Base-by-base conservation (phyloP, 2,329 filamentous ascomycete species). In the Endoconidiophora polonica region DNA sequence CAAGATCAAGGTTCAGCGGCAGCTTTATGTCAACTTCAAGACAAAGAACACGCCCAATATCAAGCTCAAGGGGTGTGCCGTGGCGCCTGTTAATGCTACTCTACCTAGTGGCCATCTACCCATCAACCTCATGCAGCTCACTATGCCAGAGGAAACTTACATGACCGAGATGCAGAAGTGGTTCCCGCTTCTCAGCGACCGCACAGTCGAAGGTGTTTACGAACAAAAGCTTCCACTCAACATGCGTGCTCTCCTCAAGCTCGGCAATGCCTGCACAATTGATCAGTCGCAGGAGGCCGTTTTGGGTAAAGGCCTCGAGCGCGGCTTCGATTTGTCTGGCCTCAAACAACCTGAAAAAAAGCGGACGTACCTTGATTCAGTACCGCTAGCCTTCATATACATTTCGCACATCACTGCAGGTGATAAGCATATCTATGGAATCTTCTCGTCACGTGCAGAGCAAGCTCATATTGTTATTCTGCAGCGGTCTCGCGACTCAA, bases 31-130 rank as follows among this genome's bases (percentile, higher is more conserved):
- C 47, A 98, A 98, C 58, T 68, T 98, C 53, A 94, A 93, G 65
- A 78, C 79, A 57, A 81, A 84, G 52, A 86, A 93, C 53, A 68
- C 96, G 45, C 93, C 91, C 0, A 83, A 94, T 59, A 83, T 96
- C 37, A 83, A 87, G 18, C 48, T 48, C 4, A 79, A 98, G 37
- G 76, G 81, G 6, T 95, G 90, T 60, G 76, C 81, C 38, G 90
- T 91, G 0, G 86, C 98, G 62, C 94, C 95, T 60, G 86, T 95
- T 58, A 91, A 81, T 59, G 83, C 94, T 63, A 94, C 86, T 2
- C 69, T 99, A 5, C 91, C 91, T 0, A 98, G 98, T 58, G 91
- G 91, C 0, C 91, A 96, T 63, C 81, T 86, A 2, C 96, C 90
- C 0, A 83, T 86, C 3, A 86, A 98, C 67, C 72, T 99, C 3